These are phyloP conservation scores for Oligophagozyma castellii DNA, from an alignment of 1,139 yeast species.

Conservation along the genomic window DNA sequence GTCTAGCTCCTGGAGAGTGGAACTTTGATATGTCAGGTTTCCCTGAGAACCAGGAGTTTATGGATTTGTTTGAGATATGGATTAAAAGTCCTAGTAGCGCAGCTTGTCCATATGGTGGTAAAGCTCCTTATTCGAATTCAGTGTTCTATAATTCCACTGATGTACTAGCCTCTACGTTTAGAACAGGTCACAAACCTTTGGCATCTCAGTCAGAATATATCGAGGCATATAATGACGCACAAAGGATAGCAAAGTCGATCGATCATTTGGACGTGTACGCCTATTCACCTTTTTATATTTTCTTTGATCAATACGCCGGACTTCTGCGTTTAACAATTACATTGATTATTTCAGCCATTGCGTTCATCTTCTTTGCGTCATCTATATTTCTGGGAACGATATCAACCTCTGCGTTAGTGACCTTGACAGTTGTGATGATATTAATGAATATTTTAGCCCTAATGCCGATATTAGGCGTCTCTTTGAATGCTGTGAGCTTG, in stretches of 20 bases:
- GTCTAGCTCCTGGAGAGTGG: constrained; percentile 53
- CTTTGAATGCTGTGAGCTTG: constrained; percentile 77
- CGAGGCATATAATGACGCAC: constrained; percentile 58
- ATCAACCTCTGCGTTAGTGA: constrained; percentile 42
- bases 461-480: constrained; percentile 61
- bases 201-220: constrained; percentile 78
- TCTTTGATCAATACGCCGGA: constrained; percentile 73
- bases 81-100: constrained; percentile 71
- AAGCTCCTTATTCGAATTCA: constrained; percentile 72
- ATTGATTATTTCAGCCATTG: constrained; percentile 43
- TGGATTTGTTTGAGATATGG: constrained; percentile 69
- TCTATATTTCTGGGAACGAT: constrained; percentile 53
- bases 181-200: constrained; percentile 73
- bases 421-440: constrained; percentile 48
- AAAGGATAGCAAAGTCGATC: constrained; percentile 54
- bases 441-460: constrained; percentile 65
- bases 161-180: constrained; percentile 50
- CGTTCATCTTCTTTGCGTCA: constrained; percentile 41
- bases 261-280: constrained; percentile 57
- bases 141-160: constrained; percentile 33
- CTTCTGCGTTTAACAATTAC: constrained; percentile 44
- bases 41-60: constrained; percentile 65
- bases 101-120: constrained; percentile 91
- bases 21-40: constrained; percentile 67
- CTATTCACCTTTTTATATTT: constrained; percentile 83